phyloP scores from a whole-genome alignment of 257 asterid genomes.

The Catharanthus roseus region DNA sequence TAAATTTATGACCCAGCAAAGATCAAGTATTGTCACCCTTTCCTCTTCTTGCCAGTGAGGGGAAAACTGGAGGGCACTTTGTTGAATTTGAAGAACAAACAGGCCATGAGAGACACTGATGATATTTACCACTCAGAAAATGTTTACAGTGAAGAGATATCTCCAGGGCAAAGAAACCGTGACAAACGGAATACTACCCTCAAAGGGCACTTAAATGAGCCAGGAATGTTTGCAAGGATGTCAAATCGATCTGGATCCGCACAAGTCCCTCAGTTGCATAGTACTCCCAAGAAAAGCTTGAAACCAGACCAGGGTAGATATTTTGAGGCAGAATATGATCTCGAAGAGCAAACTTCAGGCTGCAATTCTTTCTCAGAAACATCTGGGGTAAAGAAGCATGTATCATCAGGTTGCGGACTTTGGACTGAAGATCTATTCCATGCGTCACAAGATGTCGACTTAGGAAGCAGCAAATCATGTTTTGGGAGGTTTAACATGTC shows the following conservation, averaged over 20 bases:
- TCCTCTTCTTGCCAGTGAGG: slow-evolving; percentile 36
- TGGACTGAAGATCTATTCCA: slow-evolving; percentile 25
- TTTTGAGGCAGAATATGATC: slow-evolving; percentile 10
- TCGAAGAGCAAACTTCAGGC: slow-evolving; percentile 6
- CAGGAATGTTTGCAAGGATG: slow-evolving; percentile 5
- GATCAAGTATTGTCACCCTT: background rate
- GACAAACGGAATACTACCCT: background rate
- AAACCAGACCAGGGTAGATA: slow-evolving; percentile 15
- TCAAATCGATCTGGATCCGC: slow-evolving; percentile 15
- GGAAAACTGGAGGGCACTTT: slow-evolving; percentile 33
- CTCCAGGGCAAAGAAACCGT: slow-evolving; percentile 14
- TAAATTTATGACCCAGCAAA: slow-evolving; percentile 3
- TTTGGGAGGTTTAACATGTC: slow-evolving; percentile 13
- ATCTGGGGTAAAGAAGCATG: slow-evolving; percentile 13
- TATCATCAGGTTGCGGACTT: slow-evolving; percentile 7
- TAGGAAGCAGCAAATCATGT: background rate
- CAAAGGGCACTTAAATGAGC: slow-evolving; percentile 1
- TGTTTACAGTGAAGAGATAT: slow-evolving; percentile 3
- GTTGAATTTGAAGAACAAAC: slow-evolving; percentile 20
- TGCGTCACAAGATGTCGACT: slow-evolving; percentile 2
- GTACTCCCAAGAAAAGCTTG: slow-evolving; percentile 8
- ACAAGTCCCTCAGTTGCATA: slow-evolving; percentile 1
- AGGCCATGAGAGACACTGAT: slow-evolving; percentile 2
- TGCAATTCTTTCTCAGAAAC: slow-evolving; percentile 8
- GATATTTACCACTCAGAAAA: slow-evolving; percentile 14